Evolutionary conservation across 345 rosid species (phyloP).

Genomic region (Eucalyptus viminalis): DNA sequence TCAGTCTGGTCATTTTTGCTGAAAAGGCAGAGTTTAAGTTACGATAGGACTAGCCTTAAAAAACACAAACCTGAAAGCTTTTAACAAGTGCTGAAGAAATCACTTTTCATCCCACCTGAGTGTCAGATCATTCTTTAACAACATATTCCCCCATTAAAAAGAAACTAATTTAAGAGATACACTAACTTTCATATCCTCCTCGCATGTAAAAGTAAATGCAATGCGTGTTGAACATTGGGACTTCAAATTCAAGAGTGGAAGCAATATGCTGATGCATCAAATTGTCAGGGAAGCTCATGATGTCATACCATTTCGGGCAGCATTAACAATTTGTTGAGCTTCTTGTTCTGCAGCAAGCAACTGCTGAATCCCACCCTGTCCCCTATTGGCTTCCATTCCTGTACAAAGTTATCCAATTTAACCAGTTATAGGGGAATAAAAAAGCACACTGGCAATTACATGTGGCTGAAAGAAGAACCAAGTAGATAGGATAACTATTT

Average conservation of each 20-base stretch:
- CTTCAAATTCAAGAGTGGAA: background rate
- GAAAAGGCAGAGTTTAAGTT: background rate
- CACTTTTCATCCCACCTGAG: background rate
- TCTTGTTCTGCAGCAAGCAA: conserved; percentile 90
- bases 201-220: background rate
- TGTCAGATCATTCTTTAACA: background rate
- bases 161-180: background rate
- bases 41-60: background rate
- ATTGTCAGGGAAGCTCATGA: background rate
- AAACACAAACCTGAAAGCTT: background rate
- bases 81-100: background rate
- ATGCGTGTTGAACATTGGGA: background rate
- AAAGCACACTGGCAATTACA: background rate
- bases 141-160: background rate
- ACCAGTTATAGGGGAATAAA: background rate
- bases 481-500: background rate
- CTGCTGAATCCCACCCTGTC: conserved; percentile 83
- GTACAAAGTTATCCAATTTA: background rate
- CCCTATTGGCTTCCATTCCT: conserved; percentile 52
- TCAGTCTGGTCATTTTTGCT: conserved; percentile 79
- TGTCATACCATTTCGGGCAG: conserved; percentile 44
- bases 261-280: background rate
- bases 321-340: conserved; percentile 78
- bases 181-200: background rate
- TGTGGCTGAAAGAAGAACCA: background rate